phyloP scores from a whole-genome alignment of 345 rosid species.

The Xanthoceras sorbifolium region DNA sequence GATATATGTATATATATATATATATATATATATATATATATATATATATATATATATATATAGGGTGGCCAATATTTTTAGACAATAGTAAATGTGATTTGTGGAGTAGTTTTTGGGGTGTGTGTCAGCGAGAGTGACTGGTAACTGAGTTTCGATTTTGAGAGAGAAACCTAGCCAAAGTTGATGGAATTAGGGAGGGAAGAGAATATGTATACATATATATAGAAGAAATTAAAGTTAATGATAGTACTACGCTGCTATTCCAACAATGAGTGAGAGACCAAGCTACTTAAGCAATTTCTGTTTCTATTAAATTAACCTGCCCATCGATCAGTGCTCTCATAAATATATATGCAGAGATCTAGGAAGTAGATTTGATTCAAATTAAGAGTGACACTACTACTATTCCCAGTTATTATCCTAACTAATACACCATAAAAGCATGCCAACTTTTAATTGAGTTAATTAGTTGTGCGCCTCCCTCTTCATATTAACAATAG shows the following conservation, averaged over 20 bases:
- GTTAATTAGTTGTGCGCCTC: too few relatives aligned
- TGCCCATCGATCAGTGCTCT: constrained; percentile 5
- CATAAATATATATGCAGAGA: neutral
- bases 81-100: neutral
- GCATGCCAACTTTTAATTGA: too few relatives aligned
- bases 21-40: too few relatives aligned
- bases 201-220: neutral
- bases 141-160: neutral
- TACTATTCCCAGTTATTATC: too few relatives aligned
- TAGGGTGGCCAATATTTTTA: too few relatives aligned
- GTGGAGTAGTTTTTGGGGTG: neutral
- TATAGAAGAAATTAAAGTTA: neutral
- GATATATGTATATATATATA: too few relatives aligned
- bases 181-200: neutral
- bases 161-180: neutral
- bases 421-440: too few relatives aligned
- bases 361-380: neutral
- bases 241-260: neutral
- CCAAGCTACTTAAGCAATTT: neutral
- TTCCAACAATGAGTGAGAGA: neutral
- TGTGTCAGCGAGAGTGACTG: neutral
- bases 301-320: neutral
- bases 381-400: too few relatives aligned
- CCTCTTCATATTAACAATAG: too few relatives aligned
- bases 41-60: neutral